These are phyloP conservation scores for Porphyridium purpureum DNA, from an alignment of 23 red algal genomes.

Conservation along the genomic window DNA sequence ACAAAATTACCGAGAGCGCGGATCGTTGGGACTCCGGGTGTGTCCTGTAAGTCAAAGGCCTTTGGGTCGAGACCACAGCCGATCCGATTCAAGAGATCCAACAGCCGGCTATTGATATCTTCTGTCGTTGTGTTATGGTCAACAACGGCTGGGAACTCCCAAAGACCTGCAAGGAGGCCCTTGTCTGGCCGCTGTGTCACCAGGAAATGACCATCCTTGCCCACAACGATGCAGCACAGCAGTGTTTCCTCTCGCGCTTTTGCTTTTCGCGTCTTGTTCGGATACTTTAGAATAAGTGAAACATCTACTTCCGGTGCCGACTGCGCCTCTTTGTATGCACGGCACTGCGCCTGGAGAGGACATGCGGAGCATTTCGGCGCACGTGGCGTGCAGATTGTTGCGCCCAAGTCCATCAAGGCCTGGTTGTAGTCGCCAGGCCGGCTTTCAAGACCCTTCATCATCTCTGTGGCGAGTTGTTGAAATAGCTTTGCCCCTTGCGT, in stretches of 20 bases:
- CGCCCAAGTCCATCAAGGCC: slow-evolving; percentile 85
- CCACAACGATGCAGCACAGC: slow-evolving; percentile 11
- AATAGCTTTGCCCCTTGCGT: too few relatives aligned
- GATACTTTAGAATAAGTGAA: background rate
- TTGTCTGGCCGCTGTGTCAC: slow-evolving; percentile 13
- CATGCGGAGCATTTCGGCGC: slow-evolving; percentile 29
- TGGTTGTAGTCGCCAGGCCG: slow-evolving; percentile 74
- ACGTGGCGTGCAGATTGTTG: slow-evolving; percentile 71
- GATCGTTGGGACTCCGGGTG: background rate
- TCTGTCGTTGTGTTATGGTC: background rate
- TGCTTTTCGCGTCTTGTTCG: background rate
- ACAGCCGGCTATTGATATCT: background rate
- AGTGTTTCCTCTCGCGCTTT: slow-evolving; percentile 25
- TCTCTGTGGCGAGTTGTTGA: background rate
- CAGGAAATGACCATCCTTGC: slow-evolving; percentile 5
- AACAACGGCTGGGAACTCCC: slow-evolving; percentile 63
- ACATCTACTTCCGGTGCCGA: background rate
- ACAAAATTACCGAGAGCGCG: slow-evolving; percentile 12
- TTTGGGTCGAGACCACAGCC: background rate
- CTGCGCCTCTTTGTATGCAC: slow-evolving; percentile 20
- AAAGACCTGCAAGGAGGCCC: slow-evolving; percentile 52
- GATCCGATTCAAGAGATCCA: background rate
- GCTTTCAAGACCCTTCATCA: slow-evolving; percentile 15
- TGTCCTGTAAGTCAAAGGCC: too few relatives aligned
- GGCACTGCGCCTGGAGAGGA: slow-evolving; percentile 44